Conservation (phyloP, 2,329 filamentous ascomycete species). For the Claviceps sp. region DNA sequence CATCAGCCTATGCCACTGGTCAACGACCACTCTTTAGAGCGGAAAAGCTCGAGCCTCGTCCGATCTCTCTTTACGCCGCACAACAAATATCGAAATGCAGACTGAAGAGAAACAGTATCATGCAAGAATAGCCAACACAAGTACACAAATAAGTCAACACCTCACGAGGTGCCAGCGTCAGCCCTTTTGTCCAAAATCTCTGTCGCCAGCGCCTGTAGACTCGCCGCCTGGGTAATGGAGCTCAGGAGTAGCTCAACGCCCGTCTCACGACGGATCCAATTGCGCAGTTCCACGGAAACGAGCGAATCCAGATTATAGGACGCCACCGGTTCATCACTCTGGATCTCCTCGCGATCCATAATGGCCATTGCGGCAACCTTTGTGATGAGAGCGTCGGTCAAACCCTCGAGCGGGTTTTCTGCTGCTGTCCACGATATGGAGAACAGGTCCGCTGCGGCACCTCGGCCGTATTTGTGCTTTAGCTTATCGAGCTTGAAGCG, state of each 20-base stretch:
- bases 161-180: not conserved
- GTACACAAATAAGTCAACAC: not conserved
- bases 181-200: slow-evolving; percentile 1
- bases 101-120: too few relatives aligned
- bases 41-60: too few relatives aligned
- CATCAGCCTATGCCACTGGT: too few relatives aligned
- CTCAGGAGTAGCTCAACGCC: slow-evolving; percentile 17
- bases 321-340: slow-evolving; percentile 13
- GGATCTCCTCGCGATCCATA: slow-evolving; percentile 11
- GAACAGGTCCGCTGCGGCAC: not conserved
- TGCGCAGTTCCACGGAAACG: slow-evolving; percentile 26
- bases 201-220: slow-evolving; percentile 2
- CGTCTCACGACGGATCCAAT: slow-evolving; percentile 25
- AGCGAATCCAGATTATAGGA: slow-evolving; percentile 29
- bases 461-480: not conserved
- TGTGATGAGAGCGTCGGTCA: slow-evolving; percentile 5
- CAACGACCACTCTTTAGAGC: too few relatives aligned
- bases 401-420: not conserved
- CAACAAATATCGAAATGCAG: too few relatives aligned
- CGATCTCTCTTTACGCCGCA: too few relatives aligned
- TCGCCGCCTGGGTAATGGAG: slow-evolving; percentile 3
- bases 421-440: slow-evolving; percentile 3
- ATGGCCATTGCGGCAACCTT: slow-evolving; percentile 7
- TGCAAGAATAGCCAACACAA: too few relatives aligned
- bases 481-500: slow-evolving; percentile 1